These are phyloP conservation scores for Leccinum disarticulatum DNA, from an alignment of 768 basidiomycete species.

Conservation along the genomic window DNA sequence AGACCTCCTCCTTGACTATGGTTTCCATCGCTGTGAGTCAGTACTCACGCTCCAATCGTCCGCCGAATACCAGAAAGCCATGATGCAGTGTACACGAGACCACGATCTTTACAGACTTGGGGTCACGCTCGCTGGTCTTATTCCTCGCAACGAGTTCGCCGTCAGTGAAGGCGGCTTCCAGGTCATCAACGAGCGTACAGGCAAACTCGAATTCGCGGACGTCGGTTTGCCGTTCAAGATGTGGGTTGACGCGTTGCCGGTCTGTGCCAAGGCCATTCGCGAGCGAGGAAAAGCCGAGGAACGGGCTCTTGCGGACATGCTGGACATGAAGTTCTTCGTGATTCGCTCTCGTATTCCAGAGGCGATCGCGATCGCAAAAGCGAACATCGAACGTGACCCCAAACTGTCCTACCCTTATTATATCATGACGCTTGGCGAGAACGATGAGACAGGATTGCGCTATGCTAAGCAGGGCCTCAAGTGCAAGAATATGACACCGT, in stretches of 20 bases:
- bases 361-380: slow-evolving; percentile 45
- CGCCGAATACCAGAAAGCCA: slow-evolving; percentile 48
- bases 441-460: slow-evolving; percentile 49
- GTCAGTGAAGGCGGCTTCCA: slow-evolving; percentile 54
- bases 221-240: slow-evolving; percentile 56
- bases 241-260: slow-evolving; percentile 58
- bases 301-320: slow-evolving; percentile 52
- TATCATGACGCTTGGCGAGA: slow-evolving; percentile 49
- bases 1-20: slow-evolving; percentile 49
- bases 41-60: slow-evolving; percentile 40
- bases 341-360: slow-evolving; percentile 47
- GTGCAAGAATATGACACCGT: slow-evolving; percentile 52
- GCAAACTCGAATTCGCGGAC: slow-evolving; percentile 38
- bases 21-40: slow-evolving; percentile 46
- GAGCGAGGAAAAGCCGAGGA: slow-evolving; percentile 41
- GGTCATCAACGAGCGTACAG: slow-evolving; percentile 42
- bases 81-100: slow-evolving; percentile 49
- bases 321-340: slow-evolving; percentile 61
- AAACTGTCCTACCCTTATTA: slow-evolving; percentile 61
- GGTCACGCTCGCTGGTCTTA: slow-evolving; percentile 44
- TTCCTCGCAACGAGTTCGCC: slow-evolving; percentile 58
- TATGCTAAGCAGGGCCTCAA: slow-evolving; percentile 65
- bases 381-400: slow-evolving; percentile 51
- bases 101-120: slow-evolving; percentile 52
- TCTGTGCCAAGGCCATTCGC: slow-evolving; percentile 55